These are phyloP conservation scores for Solanum sitiens DNA, from an alignment of 257 asterid genomes.

Conservation along the genomic window DNA sequence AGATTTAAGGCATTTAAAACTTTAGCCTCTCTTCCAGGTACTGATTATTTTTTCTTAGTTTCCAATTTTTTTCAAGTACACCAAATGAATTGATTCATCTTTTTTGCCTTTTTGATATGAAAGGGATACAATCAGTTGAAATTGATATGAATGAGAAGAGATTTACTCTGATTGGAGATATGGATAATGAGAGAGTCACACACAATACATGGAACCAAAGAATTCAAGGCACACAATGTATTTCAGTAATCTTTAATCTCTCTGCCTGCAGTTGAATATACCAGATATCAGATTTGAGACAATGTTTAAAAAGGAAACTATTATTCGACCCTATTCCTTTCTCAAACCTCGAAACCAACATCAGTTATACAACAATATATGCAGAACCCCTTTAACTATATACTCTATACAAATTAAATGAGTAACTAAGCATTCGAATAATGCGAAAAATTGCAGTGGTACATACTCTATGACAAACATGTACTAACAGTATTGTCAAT, in stretches of 20 bases:
- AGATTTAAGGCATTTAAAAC: neutral
- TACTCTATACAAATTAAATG: slow-evolving; percentile 37
- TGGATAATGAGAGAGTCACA: neutral
- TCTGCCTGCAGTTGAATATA: neutral
- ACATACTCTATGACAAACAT: slow-evolving; percentile 16
- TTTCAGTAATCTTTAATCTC: neutral
- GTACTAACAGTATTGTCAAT: slow-evolving; percentile 11
- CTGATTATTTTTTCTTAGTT: too few species aligned
- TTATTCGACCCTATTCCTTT: neutral
- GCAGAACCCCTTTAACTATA: slow-evolving; percentile 10
- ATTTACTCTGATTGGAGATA: neutral
- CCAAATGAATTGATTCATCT: neutral
- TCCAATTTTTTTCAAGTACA: neutral
- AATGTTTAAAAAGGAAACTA: neutral
- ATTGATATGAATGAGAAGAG: neutral
- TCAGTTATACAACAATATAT: slow-evolving; percentile 33
- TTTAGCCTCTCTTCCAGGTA: neutral
- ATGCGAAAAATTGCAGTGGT: slow-evolving; percentile 14
- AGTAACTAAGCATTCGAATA: slow-evolving; percentile 10
- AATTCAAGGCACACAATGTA: neutral
- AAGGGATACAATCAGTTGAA: neutral
- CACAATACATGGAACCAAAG: neutral
- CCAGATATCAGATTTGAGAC: neutral
- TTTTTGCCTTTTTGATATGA: neutral
- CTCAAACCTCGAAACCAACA: slow-evolving; percentile 9